These are phyloP conservation scores for Cyclanthera cordifolia DNA, from an alignment of 306 rosid genomes.

Conservation along the genomic window DNA sequence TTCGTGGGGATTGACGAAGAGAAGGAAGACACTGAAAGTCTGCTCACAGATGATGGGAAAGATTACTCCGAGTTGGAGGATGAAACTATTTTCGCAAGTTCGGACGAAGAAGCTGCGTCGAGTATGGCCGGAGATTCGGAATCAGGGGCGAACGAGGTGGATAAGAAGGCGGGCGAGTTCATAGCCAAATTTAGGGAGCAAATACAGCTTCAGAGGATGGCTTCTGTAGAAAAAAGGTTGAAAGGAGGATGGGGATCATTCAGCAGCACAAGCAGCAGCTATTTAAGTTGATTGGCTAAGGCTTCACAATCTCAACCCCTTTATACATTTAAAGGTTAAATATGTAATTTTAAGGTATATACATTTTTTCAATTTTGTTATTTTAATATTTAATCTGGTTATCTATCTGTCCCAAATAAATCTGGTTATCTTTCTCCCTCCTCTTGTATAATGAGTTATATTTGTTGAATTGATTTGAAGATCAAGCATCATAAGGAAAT, in stretches of 20 bases:
- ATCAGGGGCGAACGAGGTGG: constrained; percentile 64
- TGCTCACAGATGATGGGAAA: constrained; percentile 9
- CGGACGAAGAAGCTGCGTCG: constrained; percentile 32
- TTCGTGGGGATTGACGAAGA: constrained; percentile 18
- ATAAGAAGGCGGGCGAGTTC: constrained; percentile 88
- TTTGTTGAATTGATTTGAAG: too few relatives aligned
- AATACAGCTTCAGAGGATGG: constrained; percentile 78
- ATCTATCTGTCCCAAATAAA: too few relatives aligned
- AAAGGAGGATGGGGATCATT: constrained; percentile 33
- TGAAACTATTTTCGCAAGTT: constrained; percentile 27
- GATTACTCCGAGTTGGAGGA: constrained; percentile 28
- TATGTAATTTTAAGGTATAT: not conserved
- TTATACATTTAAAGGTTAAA: not conserved
- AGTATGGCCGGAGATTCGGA: constrained; percentile 29
- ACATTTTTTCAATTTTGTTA: not conserved
- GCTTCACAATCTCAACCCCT: not conserved
- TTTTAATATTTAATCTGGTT: not conserved
- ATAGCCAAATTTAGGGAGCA: constrained; percentile 88
- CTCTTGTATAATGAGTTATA: too few relatives aligned
- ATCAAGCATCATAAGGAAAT: too few relatives aligned
- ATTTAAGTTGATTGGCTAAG: constrained; percentile 29
- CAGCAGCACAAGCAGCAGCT: constrained; percentile 20
- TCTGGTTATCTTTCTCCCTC: not conserved
- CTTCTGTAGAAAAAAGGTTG: constrained; percentile 51
- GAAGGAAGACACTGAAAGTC: constrained; percentile 26